Evolutionary conservation across 305 asterid species (phyloP).

Genomic region (Striga hermonthica): DNA sequence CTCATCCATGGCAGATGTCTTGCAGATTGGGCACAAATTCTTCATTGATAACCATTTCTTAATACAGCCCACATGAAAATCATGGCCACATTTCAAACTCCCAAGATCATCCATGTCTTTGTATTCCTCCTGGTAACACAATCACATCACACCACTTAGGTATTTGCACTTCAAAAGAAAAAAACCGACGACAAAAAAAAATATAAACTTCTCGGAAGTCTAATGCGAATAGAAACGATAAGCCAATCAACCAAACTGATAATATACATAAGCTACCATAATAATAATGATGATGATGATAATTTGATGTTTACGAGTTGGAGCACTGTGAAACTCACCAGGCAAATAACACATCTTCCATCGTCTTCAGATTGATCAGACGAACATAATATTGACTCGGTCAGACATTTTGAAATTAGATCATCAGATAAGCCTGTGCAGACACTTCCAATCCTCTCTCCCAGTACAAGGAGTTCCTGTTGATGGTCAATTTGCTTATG

Average conservation of each 20-base stretch:
- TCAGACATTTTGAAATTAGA: constrained; percentile 47
- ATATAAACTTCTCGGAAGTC: too few species aligned
- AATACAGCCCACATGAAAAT: constrained; percentile 60
- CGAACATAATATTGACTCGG: constrained; percentile 44
- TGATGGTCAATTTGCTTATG: constrained; percentile 27
- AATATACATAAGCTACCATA: too few species aligned
- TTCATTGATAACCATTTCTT: constrained; percentile 62
- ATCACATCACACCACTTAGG: background rate
- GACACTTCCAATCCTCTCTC: constrained; percentile 66
- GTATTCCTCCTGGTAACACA: constrained; percentile 55
- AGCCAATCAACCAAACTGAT: too few species aligned
- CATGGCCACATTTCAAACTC: constrained; percentile 55
- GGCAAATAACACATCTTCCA: constrained; percentile 56
- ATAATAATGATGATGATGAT: too few species aligned
- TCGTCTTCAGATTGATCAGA: constrained; percentile 51
- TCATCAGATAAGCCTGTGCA: constrained; percentile 70
- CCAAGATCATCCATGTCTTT: constrained; percentile 52
- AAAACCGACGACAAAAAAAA: too few species aligned
- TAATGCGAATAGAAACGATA: too few species aligned
- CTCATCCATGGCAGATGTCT: constrained; percentile 48
- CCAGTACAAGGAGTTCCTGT: constrained; percentile 67
- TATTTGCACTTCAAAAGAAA: too few species aligned
- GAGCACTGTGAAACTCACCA: constrained; percentile 39
- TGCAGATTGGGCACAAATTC: constrained; percentile 66
- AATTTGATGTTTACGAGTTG: background rate